Evolutionary conservation across 306 rosid genomes (phyloP).

Genomic region (Canavalia gladiata): DNA sequence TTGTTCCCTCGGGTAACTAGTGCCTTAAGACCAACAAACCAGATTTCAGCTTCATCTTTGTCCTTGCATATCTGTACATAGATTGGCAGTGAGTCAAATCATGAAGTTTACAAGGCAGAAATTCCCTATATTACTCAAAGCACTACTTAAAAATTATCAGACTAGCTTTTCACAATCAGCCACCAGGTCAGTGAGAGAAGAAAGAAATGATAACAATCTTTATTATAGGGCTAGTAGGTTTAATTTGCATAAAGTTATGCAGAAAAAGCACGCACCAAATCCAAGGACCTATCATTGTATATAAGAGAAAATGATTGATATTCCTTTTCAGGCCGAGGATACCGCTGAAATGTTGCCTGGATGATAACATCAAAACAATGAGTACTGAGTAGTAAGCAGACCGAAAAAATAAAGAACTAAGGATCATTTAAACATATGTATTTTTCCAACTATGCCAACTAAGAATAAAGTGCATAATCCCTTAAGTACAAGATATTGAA

Average conservation of each 20-base stretch:
- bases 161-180: constrained; percentile 40
- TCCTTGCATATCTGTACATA: constrained; percentile 93
- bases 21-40: constrained; percentile 97
- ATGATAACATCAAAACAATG: constrained; percentile 49
- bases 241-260: constrained; percentile 32
- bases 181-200: constrained; percentile 14
- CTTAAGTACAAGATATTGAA: constrained; percentile 24
- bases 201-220: constrained; percentile 38
- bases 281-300: constrained; percentile 83
- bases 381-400: constrained; percentile 41
- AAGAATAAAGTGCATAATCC: constrained; percentile 28
- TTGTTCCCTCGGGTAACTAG: constrained; percentile 67
- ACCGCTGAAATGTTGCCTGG: constrained; percentile 96
- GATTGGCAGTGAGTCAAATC: constrained; percentile 47
- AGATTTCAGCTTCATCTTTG: constrained; percentile 97
- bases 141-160: constrained; percentile 30
- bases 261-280: constrained; percentile 80
- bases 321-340: constrained; percentile 97
- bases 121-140: constrained; percentile 21
- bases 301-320: constrained; percentile 98
- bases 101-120: constrained; percentile 33
- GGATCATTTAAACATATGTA: constrained; percentile 32
- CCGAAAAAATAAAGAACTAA: constrained; percentile 22
- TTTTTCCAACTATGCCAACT: constrained; percentile 16
- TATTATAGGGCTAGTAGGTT: constrained; percentile 14